Base-by-base conservation (phyloP, 2,329 filamentous ascomycete genomes). In the Corynespora cassiicola region DNA sequence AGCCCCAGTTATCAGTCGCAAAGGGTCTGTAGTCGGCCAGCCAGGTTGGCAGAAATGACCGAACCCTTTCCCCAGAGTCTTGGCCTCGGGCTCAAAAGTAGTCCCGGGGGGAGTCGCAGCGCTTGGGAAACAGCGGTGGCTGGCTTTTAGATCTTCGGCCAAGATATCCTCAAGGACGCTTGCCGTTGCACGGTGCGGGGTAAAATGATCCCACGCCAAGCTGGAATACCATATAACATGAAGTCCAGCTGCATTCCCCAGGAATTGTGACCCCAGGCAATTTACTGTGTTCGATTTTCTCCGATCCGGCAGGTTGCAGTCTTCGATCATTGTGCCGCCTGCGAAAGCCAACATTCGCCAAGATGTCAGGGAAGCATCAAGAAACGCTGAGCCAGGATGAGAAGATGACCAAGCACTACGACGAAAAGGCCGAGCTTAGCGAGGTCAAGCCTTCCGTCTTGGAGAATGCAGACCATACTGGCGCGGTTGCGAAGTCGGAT, bases 401-500 rank as follows among this genome's bases (percentile, higher is more conserved):
- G 37, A 58, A 56, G 24, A 35, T 36, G 5, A 12, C 37, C 2
- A 26, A 44, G 22, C 41, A 39, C 18, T 43, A 41, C 27, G 56
- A 58, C 22, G 56, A 58, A 32, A 54, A 59, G 36, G 31, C 36
- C 4, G 50, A 51, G 25, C 31, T 51, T 27, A 41, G 45, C 14
- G 31, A 40, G 23, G 43, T 45, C 25, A 59, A 56, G 45, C 43
- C n/a, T n/a, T n/a, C n/a, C n/a, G n/a, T n/a, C n/a, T n/a, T n/a
- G n/a, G 50, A 45, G 9, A 45, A 49, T 23, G 56, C 30, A 2
- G 62, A 66, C 18, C 63, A 61, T 19, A 54, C 63, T 1, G 62
- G 63, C 7, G 60, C 59, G 9, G 50, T 59, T 21, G 54, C 51
- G 19, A 66, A 66, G 48, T 59, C 59, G 8, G 57, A 62, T 42